phyloP scores from a whole-genome alignment of 2,329 filamentous ascomycete genomes.

The Neoarthrinium moseri region DNA sequence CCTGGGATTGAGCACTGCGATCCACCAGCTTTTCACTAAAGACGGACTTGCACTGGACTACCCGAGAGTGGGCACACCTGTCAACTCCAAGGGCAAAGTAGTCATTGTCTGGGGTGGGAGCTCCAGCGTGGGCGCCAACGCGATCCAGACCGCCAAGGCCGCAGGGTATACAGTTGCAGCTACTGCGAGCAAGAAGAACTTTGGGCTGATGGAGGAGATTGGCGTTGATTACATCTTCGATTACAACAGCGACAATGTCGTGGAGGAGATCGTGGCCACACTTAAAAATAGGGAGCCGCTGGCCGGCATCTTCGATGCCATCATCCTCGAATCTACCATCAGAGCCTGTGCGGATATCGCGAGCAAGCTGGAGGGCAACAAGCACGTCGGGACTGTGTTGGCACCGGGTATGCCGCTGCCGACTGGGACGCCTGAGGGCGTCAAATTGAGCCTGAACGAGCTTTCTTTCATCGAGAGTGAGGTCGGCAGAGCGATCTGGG shows the following conservation, averaged over 20 bases:
- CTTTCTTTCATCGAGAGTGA: conserved; percentile 27
- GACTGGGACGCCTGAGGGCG: conserved; percentile 31
- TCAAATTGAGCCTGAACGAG: conserved; percentile 27
- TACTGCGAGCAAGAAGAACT: conserved; percentile 31
- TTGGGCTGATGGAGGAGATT: conserved; percentile 19
- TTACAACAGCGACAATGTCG: conserved; percentile 20
- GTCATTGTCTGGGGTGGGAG: conserved; percentile 30
- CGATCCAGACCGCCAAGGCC: conserved; percentile 37
- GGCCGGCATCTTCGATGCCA: conserved; percentile 27
- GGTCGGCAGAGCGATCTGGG: conserved; percentile 32
- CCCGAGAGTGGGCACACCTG: not conserved
- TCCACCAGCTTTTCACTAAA: conserved; percentile 12
- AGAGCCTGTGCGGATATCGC: conserved; percentile 8
- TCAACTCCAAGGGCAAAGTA: not conserved
- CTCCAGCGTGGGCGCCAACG: conserved; percentile 38
- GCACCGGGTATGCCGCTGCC: conserved; percentile 29
- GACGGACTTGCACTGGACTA: conserved; percentile 7
- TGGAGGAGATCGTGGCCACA: conserved; percentile 24
- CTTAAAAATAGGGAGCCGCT: conserved; percentile 24
- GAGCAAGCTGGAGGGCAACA: not conserved
- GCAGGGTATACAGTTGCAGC: conserved; percentile 39
- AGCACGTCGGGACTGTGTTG: conserved; percentile 9
- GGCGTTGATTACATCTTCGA: conserved; percentile 21
- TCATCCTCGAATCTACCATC: conserved; percentile 2
- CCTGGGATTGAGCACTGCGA: conserved; percentile 15